phyloP scores from a whole-genome alignment of 176 grass and related monocot species.

The Zoysia pacifica region DNA sequence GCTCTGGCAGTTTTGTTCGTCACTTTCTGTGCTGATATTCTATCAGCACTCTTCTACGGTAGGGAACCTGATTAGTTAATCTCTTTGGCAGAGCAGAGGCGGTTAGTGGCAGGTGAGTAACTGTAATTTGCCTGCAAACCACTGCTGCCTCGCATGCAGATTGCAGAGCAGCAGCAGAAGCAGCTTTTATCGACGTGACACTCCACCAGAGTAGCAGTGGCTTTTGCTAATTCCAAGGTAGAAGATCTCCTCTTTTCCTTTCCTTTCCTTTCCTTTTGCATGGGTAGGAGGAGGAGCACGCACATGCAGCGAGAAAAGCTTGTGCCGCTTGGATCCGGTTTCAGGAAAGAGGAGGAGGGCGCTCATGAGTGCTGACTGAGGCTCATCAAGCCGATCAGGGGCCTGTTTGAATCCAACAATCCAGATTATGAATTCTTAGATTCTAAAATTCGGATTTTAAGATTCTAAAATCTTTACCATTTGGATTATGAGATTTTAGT shows the following conservation, averaged over 20 bases:
- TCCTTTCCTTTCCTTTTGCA: not conserved
- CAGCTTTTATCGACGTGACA: not conserved
- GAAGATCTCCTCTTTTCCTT: constrained; percentile 28
- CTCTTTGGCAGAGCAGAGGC: not conserved
- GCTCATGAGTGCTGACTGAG: too few species aligned
- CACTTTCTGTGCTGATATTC: too few species aligned
- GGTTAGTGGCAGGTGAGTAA: not conserved
- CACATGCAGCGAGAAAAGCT: not conserved
- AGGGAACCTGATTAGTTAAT: not conserved
- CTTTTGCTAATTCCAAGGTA: constrained; percentile 51
- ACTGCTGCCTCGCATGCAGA: too few species aligned
- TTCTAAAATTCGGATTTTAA: too few species aligned
- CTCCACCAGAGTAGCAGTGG: not conserved
- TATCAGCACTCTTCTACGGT: not conserved
- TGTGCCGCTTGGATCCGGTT: too few species aligned
- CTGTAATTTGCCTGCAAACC: not conserved
- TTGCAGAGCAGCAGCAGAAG: not conserved
- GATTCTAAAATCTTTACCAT: too few species aligned
- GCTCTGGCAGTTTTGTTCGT: too few species aligned
- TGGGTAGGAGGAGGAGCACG: not conserved
- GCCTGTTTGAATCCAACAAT: too few species aligned
- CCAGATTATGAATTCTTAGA: too few species aligned
- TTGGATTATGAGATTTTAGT: too few species aligned
- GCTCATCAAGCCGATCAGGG: not conserved
- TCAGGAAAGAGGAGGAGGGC: too few species aligned